These are phyloP conservation scores for Puccinia coronata DNA, from an alignment of 1,284 basidiomycete species.

Conservation along the genomic window DNA sequence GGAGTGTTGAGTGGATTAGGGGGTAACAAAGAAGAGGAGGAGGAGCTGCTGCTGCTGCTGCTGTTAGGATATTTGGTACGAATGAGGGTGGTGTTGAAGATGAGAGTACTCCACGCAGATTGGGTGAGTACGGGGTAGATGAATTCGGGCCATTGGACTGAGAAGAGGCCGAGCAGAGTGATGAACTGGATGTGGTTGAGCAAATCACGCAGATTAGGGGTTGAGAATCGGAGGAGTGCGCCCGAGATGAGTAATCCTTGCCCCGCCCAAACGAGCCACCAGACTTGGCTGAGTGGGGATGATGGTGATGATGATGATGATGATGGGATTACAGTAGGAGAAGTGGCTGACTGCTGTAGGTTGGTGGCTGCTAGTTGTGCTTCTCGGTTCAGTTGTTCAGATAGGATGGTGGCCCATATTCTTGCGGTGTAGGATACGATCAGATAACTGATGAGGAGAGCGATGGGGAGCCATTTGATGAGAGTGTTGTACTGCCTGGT, in stretches of 20 bases:
- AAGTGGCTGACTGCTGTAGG: too few species aligned
- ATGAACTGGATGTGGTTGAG: constrained; percentile 45
- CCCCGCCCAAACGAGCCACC: constrained; percentile 34
- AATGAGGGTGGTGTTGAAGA: constrained; percentile 30
- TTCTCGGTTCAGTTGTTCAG: constrained; percentile 42
- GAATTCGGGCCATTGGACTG: constrained; percentile 48
- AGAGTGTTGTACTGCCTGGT: constrained; percentile 40
- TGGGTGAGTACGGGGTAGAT: constrained; percentile 41
- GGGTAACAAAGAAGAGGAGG: too few species aligned
- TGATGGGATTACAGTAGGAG: too few species aligned
- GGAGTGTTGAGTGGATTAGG: constrained; percentile 18
- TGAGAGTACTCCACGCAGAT: constrained; percentile 30
- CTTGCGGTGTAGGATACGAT: constrained; percentile 1
- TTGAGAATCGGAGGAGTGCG: constrained; percentile 35
- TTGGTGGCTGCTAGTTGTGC: constrained; percentile 13
- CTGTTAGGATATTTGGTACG: neutral
- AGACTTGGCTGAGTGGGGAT: neutral
- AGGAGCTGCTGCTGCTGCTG: too few species aligned
- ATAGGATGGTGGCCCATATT: constrained; percentile 44
- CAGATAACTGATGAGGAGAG: neutral
- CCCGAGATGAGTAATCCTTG: constrained; percentile 35
- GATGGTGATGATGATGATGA: too few species aligned
- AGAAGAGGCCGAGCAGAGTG: constrained; percentile 26
- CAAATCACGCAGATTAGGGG: constrained; percentile 18
- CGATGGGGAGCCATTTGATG: constrained; percentile 5